phyloP scores from a whole-genome alignment of 495 filamentous ascomycete genomes.

The Tuber calosporum region DNA sequence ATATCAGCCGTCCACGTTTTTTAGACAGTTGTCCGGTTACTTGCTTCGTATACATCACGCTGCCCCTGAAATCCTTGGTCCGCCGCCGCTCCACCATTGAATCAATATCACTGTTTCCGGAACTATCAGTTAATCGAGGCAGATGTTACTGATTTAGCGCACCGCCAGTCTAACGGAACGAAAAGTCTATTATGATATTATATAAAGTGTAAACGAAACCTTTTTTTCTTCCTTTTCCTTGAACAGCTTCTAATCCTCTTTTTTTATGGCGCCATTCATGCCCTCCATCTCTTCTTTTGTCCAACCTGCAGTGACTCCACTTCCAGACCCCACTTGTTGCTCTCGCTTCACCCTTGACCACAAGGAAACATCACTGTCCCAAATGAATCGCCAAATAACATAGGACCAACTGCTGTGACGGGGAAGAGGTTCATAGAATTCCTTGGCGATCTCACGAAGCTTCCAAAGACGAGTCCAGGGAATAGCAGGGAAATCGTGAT shows the following conservation, averaged over 20 bases:
- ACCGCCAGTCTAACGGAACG: background rate
- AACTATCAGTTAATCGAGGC: background rate
- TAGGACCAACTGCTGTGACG: slow-evolving; percentile 81
- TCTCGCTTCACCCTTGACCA: slow-evolving; percentile 89
- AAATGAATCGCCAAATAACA: slow-evolving; percentile 91
- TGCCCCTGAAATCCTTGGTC: background rate
- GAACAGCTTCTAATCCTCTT: background rate
- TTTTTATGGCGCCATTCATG: background rate
- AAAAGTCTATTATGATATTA: background rate
- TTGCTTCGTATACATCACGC: background rate
- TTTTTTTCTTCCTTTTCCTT: slow-evolving; percentile 14
- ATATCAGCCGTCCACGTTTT: background rate
- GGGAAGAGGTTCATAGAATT: slow-evolving; percentile 89
- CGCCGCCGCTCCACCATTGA: background rate
- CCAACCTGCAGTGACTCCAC: slow-evolving; percentile 54
- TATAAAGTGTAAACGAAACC: background rate
- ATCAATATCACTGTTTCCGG: background rate
- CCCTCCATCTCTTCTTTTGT: slow-evolving; percentile 52
- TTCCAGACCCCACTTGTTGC: slow-evolving; percentile 52
- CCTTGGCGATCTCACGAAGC: slow-evolving; percentile 70
- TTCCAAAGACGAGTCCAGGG: slow-evolving; percentile 80
- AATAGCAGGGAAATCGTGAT: slow-evolving; percentile 96
- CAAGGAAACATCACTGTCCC: slow-evolving; percentile 77
- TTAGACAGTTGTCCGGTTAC: background rate
- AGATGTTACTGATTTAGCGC: background rate